These are phyloP conservation scores for Paragyromitra xinjiangensis DNA, from an alignment of 495 filamentous ascomycete species.

Conservation along the genomic window DNA sequence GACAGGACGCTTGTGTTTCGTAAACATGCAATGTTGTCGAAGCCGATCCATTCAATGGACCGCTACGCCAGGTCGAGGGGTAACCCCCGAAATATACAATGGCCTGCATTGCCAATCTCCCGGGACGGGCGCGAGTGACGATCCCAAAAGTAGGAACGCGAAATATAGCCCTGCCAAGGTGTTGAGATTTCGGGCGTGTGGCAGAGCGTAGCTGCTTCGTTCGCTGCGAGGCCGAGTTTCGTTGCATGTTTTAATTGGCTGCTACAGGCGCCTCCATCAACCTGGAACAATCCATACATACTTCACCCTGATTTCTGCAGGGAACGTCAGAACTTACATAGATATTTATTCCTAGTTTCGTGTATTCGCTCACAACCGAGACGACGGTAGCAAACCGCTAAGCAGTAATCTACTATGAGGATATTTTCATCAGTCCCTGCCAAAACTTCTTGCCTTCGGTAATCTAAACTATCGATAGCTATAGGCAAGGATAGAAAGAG, in stretches of 20 bases:
- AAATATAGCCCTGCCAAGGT: not conserved
- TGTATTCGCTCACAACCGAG: conserved; percentile 5
- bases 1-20: conserved; percentile 22
- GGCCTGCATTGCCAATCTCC: conserved; percentile 5
- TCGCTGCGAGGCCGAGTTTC: not conserved
- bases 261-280: conserved; percentile 21
- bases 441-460: not conserved
- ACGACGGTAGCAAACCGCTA: not conserved
- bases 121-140: conserved; percentile 6
- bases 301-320: conserved; percentile 27
- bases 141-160: not conserved
- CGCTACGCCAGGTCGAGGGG: not conserved
- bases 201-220: not conserved
- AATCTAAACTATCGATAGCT: not conserved
- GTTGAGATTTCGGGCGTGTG: not conserved
- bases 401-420: not conserved
- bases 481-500: not conserved
- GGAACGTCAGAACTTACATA: conserved; percentile 5
- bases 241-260: conserved; percentile 14
- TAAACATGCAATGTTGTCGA: conserved; percentile 13
- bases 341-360: not conserved
- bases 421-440: not conserved
- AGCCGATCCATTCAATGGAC: conserved; percentile 16
- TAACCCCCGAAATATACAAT: conserved; percentile 15
- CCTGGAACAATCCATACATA: conserved; percentile 20